Conservation (phyloP, 345 rosid genomes). For the Nasturtium officinale region DNA sequence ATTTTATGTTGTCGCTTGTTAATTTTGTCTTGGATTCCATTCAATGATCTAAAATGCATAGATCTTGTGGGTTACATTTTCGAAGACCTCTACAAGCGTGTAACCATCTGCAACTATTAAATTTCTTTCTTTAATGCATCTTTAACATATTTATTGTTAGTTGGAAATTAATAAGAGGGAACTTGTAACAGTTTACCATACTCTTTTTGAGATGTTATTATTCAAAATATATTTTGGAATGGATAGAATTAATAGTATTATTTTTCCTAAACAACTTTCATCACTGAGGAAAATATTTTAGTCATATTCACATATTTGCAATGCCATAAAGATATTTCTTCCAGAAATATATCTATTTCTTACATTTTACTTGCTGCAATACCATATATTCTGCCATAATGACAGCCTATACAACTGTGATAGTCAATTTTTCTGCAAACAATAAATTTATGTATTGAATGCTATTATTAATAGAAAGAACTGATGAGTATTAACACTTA, state of each 20-base stretch:
- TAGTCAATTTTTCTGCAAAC: slow-evolving; percentile 38
- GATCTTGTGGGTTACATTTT: slow-evolving; percentile 42
- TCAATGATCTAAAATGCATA: slow-evolving; percentile 41
- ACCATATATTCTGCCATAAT: slow-evolving; percentile 13
- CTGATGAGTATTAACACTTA: slow-evolving; percentile 5
- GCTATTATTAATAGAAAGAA: slow-evolving; percentile 9
- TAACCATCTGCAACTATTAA: slow-evolving; percentile 42
- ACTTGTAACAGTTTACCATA: background rate
- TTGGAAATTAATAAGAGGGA: slow-evolving; percentile 30
- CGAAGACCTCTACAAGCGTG: slow-evolving; percentile 46
- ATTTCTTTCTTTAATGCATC: slow-evolving; percentile 43
- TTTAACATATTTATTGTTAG: slow-evolving; percentile 39
- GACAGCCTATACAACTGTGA: slow-evolving; percentile 31
- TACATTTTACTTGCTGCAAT: background rate
- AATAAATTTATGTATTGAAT: slow-evolving; percentile 32
- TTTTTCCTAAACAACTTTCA: background rate
- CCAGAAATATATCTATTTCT: background rate
- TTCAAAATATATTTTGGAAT: background rate
- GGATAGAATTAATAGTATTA: background rate
- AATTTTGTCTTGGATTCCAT: slow-evolving; percentile 38
- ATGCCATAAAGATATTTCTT: background rate
- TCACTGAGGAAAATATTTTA: background rate
- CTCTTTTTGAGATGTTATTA: background rate
- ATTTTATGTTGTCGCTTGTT: slow-evolving; percentile 42
- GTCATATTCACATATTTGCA: background rate